Percentiles rank a stretch among this genome's conserved stretches.
Evolutionary conservation across 2,329 filamentous ascomycete genomes (phyloP).

Genomic region (Botryotinia globosa): DNA sequence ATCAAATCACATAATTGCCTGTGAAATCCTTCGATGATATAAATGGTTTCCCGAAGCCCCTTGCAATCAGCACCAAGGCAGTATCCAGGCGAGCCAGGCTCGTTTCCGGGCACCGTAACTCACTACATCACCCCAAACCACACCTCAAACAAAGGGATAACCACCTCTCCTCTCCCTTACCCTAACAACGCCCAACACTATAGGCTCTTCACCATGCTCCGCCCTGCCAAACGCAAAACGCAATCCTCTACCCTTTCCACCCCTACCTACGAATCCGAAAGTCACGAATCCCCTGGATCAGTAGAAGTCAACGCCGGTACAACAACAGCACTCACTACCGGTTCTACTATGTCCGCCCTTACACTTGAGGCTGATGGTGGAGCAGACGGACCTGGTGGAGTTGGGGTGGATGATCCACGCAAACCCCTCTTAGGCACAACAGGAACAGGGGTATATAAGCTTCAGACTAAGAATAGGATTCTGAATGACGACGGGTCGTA

Average conservation of each 20-base stretch:
- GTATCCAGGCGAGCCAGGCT: background rate
- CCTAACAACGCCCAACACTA: slow-evolving; percentile 1
- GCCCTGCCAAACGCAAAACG: slow-evolving; percentile 17
- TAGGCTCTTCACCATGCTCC: slow-evolving; percentile 13
- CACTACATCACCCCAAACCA: background rate
- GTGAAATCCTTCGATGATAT: background rate
- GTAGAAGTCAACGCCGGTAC: background rate
- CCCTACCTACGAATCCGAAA: background rate
- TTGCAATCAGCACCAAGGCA: background rate
- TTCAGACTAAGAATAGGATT: slow-evolving; percentile 1
- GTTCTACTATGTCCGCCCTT: slow-evolving; percentile 7
- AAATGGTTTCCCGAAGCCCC: background rate
- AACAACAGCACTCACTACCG: background rate
- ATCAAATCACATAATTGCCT: background rate
- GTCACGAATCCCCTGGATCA: background rate
- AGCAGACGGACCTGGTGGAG: background rate
- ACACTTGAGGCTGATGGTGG: slow-evolving; percentile 10
- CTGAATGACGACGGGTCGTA: background rate
- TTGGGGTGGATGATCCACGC: slow-evolving; percentile 21
- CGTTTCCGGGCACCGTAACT: slow-evolving; percentile 11
- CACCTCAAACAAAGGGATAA: slow-evolving; percentile 10
- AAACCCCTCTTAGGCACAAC: slow-evolving; percentile 22
- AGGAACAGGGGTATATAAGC: slow-evolving; percentile 11
- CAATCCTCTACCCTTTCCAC: background rate
- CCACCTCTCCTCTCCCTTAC: background rate